A percentile compares a stretch with the other conserved stretches of the same genome.
Evolutionary conservation across 2,329 filamentous ascomycete species (phyloP).

Genomic region (Paramyrothecium sp.): DNA sequence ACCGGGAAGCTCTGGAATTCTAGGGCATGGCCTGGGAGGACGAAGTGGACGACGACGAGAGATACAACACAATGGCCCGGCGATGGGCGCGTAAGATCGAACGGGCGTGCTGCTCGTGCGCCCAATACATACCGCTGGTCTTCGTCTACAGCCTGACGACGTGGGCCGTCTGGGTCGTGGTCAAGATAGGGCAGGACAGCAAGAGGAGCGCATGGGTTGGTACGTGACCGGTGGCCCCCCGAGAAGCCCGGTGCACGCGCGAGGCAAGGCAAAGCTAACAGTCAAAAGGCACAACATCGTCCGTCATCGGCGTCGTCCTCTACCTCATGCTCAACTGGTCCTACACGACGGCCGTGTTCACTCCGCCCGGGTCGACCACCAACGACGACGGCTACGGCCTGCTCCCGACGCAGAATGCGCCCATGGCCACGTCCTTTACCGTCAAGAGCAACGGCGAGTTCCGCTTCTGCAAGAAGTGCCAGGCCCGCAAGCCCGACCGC

Average conservation of each 20-base stretch:
- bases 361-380: constrained; percentile 73
- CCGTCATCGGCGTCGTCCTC: constrained; percentile 65
- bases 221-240: constrained; percentile 38
- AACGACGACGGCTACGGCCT: constrained; percentile 71
- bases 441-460: constrained; percentile 87
- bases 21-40: constrained; percentile 10
- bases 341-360: constrained; percentile 93
- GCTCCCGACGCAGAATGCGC: constrained; percentile 69
- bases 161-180: constrained; percentile 89
- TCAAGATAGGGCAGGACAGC: constrained; percentile 64
- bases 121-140: constrained; percentile 80
- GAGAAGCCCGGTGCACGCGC: background rate
- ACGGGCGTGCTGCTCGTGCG: constrained; percentile 76
- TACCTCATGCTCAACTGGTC: constrained; percentile 81
- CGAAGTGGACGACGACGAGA: constrained; percentile 9
- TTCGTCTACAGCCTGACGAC: constrained; percentile 91
- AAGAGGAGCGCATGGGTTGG: constrained; percentile 56
- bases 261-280: background rate
- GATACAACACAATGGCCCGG: constrained; percentile 44
- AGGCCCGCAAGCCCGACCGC: constrained; percentile 89
- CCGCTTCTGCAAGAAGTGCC: constrained; percentile 97
- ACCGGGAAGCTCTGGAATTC: too few species aligned
- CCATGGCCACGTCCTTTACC: constrained; percentile 70
- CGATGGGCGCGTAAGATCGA: constrained; percentile 71
- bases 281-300: constrained; percentile 49